Conservation (phyloP, 768 basidiomycete species). For the Crepidotus variabilis region DNA sequence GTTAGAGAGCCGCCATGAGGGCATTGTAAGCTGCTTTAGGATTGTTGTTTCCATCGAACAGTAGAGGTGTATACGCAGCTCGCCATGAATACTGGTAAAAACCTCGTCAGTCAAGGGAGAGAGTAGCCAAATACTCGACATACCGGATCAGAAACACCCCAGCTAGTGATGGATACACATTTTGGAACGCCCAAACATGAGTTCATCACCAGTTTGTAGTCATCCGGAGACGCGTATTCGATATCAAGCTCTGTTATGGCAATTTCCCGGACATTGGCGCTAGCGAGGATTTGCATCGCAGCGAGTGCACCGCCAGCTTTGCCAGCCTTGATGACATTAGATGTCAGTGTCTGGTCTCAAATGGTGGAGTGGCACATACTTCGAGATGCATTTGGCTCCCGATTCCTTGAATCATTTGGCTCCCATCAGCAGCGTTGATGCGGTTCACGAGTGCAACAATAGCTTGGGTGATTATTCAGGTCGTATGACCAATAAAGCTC, state of each 20-base stretch:
- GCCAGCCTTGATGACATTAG: conserved; percentile 22
- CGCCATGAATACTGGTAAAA: conserved; percentile 41
- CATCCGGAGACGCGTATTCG: conserved; percentile 30
- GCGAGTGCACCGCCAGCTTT: conserved; percentile 37
- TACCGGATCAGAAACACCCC: conserved; percentile 45
- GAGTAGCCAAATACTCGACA: conserved; percentile 5
- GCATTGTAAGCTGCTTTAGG: conserved; percentile 39
- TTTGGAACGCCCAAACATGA: conserved; percentile 38
- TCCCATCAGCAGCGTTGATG: conserved; percentile 29
- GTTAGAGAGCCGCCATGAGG: conserved; percentile 13
- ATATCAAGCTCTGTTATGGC: conserved; percentile 48
- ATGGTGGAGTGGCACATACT: conserved; percentile 11
- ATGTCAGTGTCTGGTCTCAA: background rate
- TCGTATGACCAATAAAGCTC: background rate
- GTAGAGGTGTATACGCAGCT: conserved; percentile 35
- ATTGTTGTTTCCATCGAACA: conserved; percentile 43
- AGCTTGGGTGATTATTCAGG: conserved; percentile 13
- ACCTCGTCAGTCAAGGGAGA: background rate
- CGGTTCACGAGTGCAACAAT: conserved; percentile 35
- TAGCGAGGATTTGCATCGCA: conserved; percentile 42
- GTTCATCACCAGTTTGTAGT: conserved; percentile 41
- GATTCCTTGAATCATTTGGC: conserved; percentile 37
- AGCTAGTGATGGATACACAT: conserved; percentile 46
- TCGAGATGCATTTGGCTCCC: conserved; percentile 42
- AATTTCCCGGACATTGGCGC: conserved; percentile 33